Percentiles rank a stretch among this genome's conserved stretches.
These are phyloP conservation scores for Kwoniella sp. DNA, from an alignment of 768 basidiomycete species.

Conservation along the genomic window DNA sequence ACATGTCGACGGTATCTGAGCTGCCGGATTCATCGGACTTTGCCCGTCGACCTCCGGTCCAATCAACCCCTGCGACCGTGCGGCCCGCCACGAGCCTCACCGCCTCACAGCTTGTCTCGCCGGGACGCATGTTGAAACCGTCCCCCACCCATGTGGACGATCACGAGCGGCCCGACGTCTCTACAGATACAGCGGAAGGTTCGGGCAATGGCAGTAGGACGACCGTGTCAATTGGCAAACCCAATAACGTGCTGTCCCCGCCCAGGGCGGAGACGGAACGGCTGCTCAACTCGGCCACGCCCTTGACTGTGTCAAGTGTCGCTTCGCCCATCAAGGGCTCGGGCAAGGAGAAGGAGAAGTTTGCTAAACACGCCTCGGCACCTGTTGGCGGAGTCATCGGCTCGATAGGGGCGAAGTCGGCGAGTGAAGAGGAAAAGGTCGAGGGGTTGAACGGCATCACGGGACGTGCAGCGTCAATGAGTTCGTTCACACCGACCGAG, in stretches of 20 bases:
- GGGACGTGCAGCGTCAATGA: conserved; percentile 10
- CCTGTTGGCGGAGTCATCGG: too few relatives aligned
- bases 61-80: background rate
- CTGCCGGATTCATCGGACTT: conserved; percentile 9
- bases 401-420: too few relatives aligned
- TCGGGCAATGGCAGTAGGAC: background rate
- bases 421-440: too few relatives aligned
- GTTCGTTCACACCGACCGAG: background rate
- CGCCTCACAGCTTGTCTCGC: conserved; percentile 3
- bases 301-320: conserved; percentile 6
- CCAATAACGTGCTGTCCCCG: conserved; percentile 24
- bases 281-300: conserved; percentile 17
- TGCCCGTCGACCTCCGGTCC: conserved; percentile 1
- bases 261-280: conserved; percentile 28
- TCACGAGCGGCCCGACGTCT: background rate
- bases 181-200: background rate
- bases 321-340: background rate
- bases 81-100: background rate
- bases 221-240: background rate
- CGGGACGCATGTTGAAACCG: conserved; percentile 26
- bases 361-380: conserved; percentile 13
- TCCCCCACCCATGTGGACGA: conserved; percentile 38
- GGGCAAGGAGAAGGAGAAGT: background rate
- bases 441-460: too few relatives aligned
- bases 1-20: conserved; percentile 24